Conservation (phyloP, 2,329 filamentous ascomycete species). For the Bipolaris gigantea region DNA sequence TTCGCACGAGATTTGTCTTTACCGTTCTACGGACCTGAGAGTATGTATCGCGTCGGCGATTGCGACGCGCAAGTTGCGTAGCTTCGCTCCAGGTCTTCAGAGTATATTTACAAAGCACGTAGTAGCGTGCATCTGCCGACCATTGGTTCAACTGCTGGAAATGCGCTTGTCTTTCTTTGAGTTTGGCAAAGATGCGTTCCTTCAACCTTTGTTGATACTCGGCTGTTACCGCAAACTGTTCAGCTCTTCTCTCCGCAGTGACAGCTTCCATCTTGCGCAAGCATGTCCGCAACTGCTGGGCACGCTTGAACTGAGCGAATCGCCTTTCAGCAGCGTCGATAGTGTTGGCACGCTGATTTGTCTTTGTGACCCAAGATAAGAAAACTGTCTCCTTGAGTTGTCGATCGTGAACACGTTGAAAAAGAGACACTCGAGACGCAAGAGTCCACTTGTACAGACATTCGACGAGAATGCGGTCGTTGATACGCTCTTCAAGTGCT, state of each 20-base stretch:
- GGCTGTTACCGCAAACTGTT: conserved; percentile 45
- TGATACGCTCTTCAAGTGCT: conserved; percentile 55
- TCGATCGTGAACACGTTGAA: conserved; percentile 43
- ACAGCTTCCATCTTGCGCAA: conserved; percentile 34
- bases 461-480: conserved; percentile 59
- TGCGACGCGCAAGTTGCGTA: conserved; percentile 54
- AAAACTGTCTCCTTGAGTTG: conserved; percentile 35
- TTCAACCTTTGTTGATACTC: conserved; percentile 48
- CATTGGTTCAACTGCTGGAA: conserved; percentile 54
- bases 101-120: conserved; percentile 54
- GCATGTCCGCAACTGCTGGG: conserved; percentile 29
- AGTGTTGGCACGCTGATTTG: conserved; percentile 29
- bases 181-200: conserved; percentile 41
- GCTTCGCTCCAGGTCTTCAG: conserved; percentile 57
- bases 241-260: conserved; percentile 28
- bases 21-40: conserved; percentile 54
- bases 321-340: conserved; percentile 36
- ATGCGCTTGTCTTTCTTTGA: conserved; percentile 47
- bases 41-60: conserved; percentile 60
- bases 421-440: conserved; percentile 49
- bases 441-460: conserved; percentile 65
- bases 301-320: conserved; percentile 37
- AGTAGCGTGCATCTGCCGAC: conserved; percentile 60
- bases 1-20: conserved; percentile 57
- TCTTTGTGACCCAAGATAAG: conserved; percentile 34